Evolutionary conservation across 306 rosid genomes (phyloP), one percentile per base, ranked within the genome.

Genomic region (Neltuma alba): DNA sequence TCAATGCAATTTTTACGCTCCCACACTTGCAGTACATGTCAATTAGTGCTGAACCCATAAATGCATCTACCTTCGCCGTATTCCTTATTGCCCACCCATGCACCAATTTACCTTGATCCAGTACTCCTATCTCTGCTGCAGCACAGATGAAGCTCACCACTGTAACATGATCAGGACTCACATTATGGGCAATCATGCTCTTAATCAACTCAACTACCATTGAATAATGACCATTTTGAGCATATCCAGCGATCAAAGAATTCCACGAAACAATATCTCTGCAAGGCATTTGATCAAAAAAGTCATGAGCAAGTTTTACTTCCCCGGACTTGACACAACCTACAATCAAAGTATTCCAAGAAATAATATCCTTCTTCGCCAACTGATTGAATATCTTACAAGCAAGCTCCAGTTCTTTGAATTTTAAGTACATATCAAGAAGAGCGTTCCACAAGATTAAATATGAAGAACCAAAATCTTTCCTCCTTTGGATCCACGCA

Each of bases 1-100:
- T 15, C 48, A 76, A 81, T 54, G 91, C 93, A 76, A 70, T 63
- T 45, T 84, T 85, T 23, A 86, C 64, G 27, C 86, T 86, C 50
- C 93, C 89, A 44, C 87, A 83, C 74, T 89, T 89, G 83, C 80
- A 84, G 84, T 89, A 87, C 91, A 89, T 82, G 82, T 89, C 91
- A 65, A 85, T 79, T 76, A 89, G 72, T 3, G 88, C 87, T 9
- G 93, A 85, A 40, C 91, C 89, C 45, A 72, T 50, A 77, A 85
- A 87, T 9, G 81, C 86, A 73, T 89, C 86, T 40, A 87, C 55
- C 68, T 80, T 62, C 69, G 76, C 78, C 75, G 70, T 77, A 76
- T 47, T 80, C 79, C 83, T 87, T 58, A 89, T 57, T 15, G 79
- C 74, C 76, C 83, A 77, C 45, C 87, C 87, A 79, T 87, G 91